Evolutionary conservation across 2,329 filamentous ascomycete species (phyloP), one percentile per base, ranked within the genome.

Genomic region (Nemania sp.): DNA sequence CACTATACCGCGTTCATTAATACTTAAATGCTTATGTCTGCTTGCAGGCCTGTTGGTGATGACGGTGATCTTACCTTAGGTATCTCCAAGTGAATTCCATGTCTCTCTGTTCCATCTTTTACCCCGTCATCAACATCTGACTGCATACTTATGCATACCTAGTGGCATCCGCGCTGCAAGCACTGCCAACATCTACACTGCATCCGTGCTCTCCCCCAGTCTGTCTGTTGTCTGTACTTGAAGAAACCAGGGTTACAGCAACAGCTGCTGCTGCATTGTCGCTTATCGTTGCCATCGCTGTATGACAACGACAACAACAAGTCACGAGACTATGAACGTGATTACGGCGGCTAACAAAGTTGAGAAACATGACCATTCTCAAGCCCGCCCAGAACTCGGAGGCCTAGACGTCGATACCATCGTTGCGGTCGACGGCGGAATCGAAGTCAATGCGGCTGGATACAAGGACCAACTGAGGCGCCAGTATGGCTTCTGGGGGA

Each of bases 381-480:
- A 54, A 24, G 31, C 22, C 26, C 55, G 62, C 12, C 60, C 59
- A 20, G 65, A 67, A 33, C 48, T 59, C 5, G 63, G 61, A 28
- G 65, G 63, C 8, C 1, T 63, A 5, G 67, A 70, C 37, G 59
- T 70, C 36, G 70, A 75, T 45, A 72, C 65, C 0, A 59, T 73
- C 12, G 66, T 63, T 24, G 68, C 66, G 7, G 60, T 72, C 20
- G 65, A 71, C 34, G 61, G 68, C 36, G 76, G 77, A 9, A 69
- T 76, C 26, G 64, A 76, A n/a, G 67, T 87, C 65, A 88, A 88
- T 63, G 82, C 82, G 1, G 84, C 84, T 2, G 84, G 84, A 5
- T 83, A 87, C 67, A 75, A 73, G 56, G 83, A 87, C 67, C 83
- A 87, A 66, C 70, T 88, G 31, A 78, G 80, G 52, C 76, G 84